These are phyloP conservation scores for Schoenoplectus triqueter DNA, from an alignment of 202 grass and related monocot genomes.

Conservation along the genomic window DNA sequence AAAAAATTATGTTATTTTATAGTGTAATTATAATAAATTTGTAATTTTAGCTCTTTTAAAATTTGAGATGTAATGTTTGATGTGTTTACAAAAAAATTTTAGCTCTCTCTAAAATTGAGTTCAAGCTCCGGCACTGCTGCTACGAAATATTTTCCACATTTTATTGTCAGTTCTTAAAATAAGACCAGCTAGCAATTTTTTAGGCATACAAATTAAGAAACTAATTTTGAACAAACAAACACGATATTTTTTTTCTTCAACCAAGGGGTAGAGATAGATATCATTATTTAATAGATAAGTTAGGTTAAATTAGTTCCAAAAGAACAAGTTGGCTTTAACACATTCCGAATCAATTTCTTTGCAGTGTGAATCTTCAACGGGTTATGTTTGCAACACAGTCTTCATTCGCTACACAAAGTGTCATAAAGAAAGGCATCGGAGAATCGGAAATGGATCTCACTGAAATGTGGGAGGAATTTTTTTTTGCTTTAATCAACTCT, in stretches of 20 bases:
- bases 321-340: not conserved
- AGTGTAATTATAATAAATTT: too few species aligned
- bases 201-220: too few species aligned
- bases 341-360: not conserved
- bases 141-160: too few species aligned
- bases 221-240: too few species aligned
- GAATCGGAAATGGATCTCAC: not conserved
- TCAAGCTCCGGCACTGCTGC: too few species aligned
- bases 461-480: slow-evolving; percentile 7
- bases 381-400: not conserved
- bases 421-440: not conserved
- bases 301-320: not conserved
- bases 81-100: too few species aligned
- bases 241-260: not conserved
- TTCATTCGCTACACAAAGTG: not conserved
- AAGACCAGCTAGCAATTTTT: too few species aligned
- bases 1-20: too few species aligned
- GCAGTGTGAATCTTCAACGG: not conserved
- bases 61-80: too few species aligned
- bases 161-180: too few species aligned
- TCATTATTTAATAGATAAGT: not conserved
- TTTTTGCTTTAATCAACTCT: not conserved
- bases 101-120: too few species aligned
- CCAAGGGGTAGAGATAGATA: not conserved
- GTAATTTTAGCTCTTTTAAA: too few species aligned